A percentile compares a stretch with the other conserved stretches of the same genome.
phyloP scores from a whole-genome alignment of 148 eudicot genomes.

The Rhododendron kiyosumense region DNA sequence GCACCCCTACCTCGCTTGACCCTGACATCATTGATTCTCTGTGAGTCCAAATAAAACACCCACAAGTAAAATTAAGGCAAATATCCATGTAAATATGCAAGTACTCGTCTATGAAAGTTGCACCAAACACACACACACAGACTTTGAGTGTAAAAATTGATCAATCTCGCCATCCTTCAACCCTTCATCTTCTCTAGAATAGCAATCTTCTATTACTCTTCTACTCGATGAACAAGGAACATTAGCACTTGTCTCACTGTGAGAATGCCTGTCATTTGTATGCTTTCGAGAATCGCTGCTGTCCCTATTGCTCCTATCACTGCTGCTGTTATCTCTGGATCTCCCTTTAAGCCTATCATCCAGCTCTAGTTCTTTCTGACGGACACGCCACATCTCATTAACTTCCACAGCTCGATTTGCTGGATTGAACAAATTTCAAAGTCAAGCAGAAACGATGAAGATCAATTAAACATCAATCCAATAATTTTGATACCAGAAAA shows the following conservation, averaged over 20 bases:
- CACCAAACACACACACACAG: background rate
- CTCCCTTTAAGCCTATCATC: conserved; percentile 47
- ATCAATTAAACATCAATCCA: background rate
- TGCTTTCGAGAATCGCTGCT: conserved; percentile 21
- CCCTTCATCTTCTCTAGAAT: conserved; percentile 44
- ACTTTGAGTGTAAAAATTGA: conserved; percentile 80
- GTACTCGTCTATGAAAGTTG: background rate
- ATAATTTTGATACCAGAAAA: background rate
- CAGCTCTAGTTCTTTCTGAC: conserved; percentile 81
- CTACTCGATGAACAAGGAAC: conserved; percentile 47
- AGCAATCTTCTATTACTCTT: conserved; percentile 27
- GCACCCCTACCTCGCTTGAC: conserved; percentile 89
- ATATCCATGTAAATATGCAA: background rate
- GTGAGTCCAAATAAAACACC: background rate
- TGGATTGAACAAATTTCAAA: conserved; percentile 22
- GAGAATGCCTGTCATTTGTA: conserved; percentile 35
- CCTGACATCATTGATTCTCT: conserved; percentile 35
- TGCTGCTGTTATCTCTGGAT: conserved; percentile 26
- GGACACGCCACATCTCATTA: conserved; percentile 88
- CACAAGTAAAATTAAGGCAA: background rate
- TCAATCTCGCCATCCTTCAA: conserved; percentile 78
- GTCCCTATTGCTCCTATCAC: conserved; percentile 24
- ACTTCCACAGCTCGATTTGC: conserved; percentile 89
- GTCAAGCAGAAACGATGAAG: background rate
- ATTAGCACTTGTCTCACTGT: conserved; percentile 13